These are phyloP conservation scores for Phytophthora pseudosyringae DNA, from an alignment of 352 stramenopile genomes.

Conservation along the genomic window DNA sequence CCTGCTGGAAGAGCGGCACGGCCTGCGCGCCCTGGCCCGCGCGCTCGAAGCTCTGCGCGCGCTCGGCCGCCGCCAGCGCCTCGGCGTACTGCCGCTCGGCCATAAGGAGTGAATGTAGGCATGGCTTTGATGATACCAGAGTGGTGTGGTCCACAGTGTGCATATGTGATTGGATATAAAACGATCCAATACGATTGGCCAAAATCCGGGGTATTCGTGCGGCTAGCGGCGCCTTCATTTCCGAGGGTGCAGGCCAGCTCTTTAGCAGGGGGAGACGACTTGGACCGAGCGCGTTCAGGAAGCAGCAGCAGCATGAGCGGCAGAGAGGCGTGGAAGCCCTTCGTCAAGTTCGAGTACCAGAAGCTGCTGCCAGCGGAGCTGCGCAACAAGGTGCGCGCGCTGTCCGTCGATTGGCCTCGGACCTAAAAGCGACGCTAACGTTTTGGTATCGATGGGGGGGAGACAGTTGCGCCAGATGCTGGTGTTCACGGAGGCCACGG, in stretches of 20 bases:
- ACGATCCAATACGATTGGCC: background rate
- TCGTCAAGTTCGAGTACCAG: constrained; percentile 84
- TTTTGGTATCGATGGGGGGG: background rate
- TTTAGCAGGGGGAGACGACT: background rate
- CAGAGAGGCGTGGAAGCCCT: constrained; percentile 73
- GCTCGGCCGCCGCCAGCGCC: constrained; percentile 61
- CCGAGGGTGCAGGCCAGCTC: constrained; percentile 9
- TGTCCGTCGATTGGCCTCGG: background rate
- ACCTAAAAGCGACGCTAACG: background rate
- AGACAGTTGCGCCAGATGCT: constrained; percentile 78
- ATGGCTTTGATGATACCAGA: background rate
- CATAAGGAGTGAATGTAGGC: constrained; percentile 23
- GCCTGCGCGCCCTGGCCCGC: constrained; percentile 36
- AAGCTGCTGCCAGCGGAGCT: constrained; percentile 70
- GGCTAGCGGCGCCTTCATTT: constrained; percentile 6
- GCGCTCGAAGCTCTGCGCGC: constrained; percentile 46
- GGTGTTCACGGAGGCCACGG: constrained; percentile 83
- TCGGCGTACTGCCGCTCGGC: constrained; percentile 73
- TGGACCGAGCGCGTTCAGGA: constrained; percentile 1
- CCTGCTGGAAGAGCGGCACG: constrained; percentile 54
- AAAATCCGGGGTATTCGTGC: constrained; percentile 1
- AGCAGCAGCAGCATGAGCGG: constrained; percentile 58
- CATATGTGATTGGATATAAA: background rate
- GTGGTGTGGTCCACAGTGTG: background rate
- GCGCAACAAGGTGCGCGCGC: constrained; percentile 61